Evolutionary conservation across 331 rosid genomes (phyloP), one percentile per base, ranked within the genome.

Genomic region (Acacia pycnantha): DNA sequence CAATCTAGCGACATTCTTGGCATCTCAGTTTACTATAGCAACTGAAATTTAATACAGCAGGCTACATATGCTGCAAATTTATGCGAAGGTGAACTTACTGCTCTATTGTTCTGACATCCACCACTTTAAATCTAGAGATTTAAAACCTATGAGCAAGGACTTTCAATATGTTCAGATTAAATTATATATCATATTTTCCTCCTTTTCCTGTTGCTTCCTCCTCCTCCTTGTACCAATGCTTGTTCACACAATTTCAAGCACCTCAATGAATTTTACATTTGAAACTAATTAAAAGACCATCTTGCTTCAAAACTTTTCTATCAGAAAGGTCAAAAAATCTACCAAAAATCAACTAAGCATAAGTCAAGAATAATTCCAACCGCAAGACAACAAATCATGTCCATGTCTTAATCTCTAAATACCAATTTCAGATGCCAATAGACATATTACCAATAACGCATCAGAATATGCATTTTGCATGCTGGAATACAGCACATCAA

Each of bases 291-390:
- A 48, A 59, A 27, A 58, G 74, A 77, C 46, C 35, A 51, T 64
- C 33, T 50, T 50, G 48, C 59, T 69, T 40, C 16, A 40, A 75
- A 41, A 69, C 43, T 46, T 75, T 64, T 21, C 53, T 18, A 69
- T 61, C 31, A 10, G 24, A 80, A 56, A 72, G 61, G 78, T 33
- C 26, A 58, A 73, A 70, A 33, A 72, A 76, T 44, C 74, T 70
- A 79, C 31, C 43, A 65, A 76, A 12, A 43, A 70, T 50, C 31
- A 62, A 37, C 72, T 31, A 18, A 31, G 27, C 71, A 40, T 73
- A 64, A 66, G 43, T 67, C 70, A 84, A 56, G 83, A 56, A 67
- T 68, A 79, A 74, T 14, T 29, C 68, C 71, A 71, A 66, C 64
- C 31, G 19, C 40, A 8, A 12, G 64, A 56, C 19, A 19, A 48